Evolutionary conservation across 106 monocot species (phyloP), one percentile per base, ranked within the genome.

Genomic region (Apostasia ramifera): DNA sequence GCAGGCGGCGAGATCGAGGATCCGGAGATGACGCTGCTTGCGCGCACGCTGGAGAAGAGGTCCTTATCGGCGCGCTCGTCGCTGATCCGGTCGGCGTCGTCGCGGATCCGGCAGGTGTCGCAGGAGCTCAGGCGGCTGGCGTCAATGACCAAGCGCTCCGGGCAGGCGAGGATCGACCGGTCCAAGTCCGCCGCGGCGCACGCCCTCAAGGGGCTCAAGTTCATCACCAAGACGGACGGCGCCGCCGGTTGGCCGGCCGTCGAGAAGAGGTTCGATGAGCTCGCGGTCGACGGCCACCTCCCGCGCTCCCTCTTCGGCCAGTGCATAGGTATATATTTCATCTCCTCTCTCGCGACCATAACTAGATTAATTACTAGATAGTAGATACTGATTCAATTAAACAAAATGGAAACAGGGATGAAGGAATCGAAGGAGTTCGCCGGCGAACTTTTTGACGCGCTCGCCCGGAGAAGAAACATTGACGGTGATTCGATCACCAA

Each of bases 371-470:
- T 26, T 26, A 26, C 26, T 26, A 26, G 26, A 26, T 26, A 26
- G 26, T 26, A 26, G 26, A 26, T 3, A 13, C 59, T 40, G 14
- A 38, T 1, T 2, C 3, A 8, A 10, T 39, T 43, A 0, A 37
- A 60, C 3, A 26, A 40, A 1, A 14, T 55, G 59, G 53, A 59
- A 42, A 46, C 59, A 94, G 91, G 95, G 39, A 97, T 97, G 92
- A 90, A 86, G 71, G 86, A 87, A 8, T 82, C 86, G 2, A 94
- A 91, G 76, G 98, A 90, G 47, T 93, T 99, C 62, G 93, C 98
- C 1, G 70, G 60, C 2, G 90, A 88, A 48, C 66, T 99, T 15
- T 99, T 99, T 57, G 85, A 99, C 44, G 93, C 90, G 11, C 54
- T 99, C 71, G 81, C 98, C 6, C 79, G 98, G 80, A 73, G 73